Percentiles rank a stretch among this genome's conserved stretches.
phyloP scores from a whole-genome alignment of 2,329 filamentous ascomycete genomes.

The Fusarium hostae region DNA sequence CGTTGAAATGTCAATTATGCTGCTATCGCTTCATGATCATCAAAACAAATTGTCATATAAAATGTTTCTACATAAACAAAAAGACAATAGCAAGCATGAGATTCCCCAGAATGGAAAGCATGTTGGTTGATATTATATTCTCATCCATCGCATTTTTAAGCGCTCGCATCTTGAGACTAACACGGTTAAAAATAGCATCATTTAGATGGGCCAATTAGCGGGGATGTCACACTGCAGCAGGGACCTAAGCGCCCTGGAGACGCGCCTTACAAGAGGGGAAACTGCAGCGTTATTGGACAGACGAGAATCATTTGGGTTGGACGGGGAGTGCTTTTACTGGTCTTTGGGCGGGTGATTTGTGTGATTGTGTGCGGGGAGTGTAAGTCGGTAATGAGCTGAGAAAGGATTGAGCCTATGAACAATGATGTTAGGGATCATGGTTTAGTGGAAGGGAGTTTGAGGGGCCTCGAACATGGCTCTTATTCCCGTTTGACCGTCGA shows the following conservation, averaged over 20 bases:
- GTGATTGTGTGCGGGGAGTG: slow-evolving; percentile 22
- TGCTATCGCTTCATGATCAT: slow-evolving; percentile 46
- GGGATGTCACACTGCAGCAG: slow-evolving; percentile 48
- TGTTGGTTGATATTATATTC: slow-evolving; percentile 33
- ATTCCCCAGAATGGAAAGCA: slow-evolving; percentile 5
- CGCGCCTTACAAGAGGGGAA: slow-evolving; percentile 35
- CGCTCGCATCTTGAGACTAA: slow-evolving; percentile 32
- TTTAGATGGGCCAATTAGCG: slow-evolving; percentile 42
- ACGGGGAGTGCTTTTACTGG: slow-evolving; percentile 24
- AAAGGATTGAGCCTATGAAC: background rate
- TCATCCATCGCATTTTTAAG: slow-evolving; percentile 18
- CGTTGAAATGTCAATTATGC: slow-evolving; percentile 2
- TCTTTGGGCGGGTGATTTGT: slow-evolving; percentile 29
- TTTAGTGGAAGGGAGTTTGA: background rate
- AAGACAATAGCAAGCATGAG: slow-evolving; percentile 2
- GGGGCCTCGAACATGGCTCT: background rate
- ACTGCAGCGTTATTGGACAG: slow-evolving; percentile 12
- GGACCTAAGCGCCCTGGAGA: slow-evolving; percentile 36
- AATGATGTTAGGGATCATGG: background rate
- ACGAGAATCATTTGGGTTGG: slow-evolving; percentile 12
- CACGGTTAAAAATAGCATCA: slow-evolving; percentile 39
- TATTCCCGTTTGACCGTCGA: slow-evolving; percentile 1
- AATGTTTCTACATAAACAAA: background rate
- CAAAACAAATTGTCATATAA: background rate
- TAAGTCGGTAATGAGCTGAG: slow-evolving; percentile 16